Conservation (phyloP, 495 filamentous ascomycete genomes). For the Aspergillus panamensis region DNA sequence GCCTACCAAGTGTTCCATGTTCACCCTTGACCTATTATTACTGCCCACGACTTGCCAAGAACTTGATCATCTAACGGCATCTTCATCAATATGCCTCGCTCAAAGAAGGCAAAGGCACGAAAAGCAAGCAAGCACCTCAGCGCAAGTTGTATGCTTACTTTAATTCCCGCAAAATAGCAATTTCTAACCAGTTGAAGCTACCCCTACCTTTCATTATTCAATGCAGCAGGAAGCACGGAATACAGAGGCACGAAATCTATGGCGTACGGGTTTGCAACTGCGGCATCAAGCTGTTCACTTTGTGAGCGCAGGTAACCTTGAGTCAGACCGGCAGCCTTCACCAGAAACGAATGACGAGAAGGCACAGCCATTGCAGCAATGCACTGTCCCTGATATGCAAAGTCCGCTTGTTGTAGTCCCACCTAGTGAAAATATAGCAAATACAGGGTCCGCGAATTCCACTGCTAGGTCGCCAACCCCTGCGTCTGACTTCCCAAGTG, state of each 20-base stretch:
- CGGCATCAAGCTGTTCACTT: slow-evolving; percentile 64
- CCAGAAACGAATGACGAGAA: slow-evolving; percentile 5
- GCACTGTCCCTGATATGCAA: not conserved
- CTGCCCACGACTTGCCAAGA: no score
- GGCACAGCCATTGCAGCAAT: not conserved
- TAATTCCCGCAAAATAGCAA: not conserved
- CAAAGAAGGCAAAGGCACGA: slow-evolving; percentile 14
- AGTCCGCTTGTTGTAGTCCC: no score
- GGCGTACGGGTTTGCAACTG: slow-evolving; percentile 33
- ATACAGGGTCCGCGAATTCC: not conserved
- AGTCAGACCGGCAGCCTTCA: slow-evolving; percentile 34
- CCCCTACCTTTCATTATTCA: slow-evolving; percentile 27
- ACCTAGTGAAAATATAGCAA: not conserved
- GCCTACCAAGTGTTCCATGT: no score
- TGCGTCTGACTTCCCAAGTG: slow-evolving; percentile 29
- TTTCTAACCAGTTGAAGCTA: not conserved
- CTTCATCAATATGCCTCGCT: slow-evolving; percentile 15
- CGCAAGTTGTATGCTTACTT: not conserved
- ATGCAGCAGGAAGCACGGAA: slow-evolving; percentile 76
- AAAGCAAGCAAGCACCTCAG: slow-evolving; percentile 1
- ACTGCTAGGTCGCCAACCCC: not conserved
- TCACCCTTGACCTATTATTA: no score
- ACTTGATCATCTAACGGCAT: not conserved
- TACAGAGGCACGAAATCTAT: slow-evolving; percentile 58
- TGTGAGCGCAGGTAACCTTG: slow-evolving; percentile 64